These are phyloP conservation scores for Diplosphaera chodatii DNA, from an alignment of 139 green algal species.

Conservation along the genomic window DNA sequence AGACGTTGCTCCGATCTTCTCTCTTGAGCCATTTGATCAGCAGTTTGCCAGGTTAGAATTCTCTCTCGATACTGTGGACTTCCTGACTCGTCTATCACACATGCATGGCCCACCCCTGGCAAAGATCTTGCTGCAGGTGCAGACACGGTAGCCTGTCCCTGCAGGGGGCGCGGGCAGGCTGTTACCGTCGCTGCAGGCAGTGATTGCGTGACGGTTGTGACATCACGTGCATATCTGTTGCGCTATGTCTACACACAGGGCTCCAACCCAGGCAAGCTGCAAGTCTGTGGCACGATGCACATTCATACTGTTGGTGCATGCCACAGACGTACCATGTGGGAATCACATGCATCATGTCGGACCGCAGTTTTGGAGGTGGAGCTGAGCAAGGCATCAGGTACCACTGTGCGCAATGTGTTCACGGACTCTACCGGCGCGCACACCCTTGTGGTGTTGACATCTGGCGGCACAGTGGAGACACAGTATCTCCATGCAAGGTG, in stretches of 20 bases:
- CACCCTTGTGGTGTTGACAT: conserved; percentile 30
- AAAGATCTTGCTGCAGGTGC: neutral
- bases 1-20: conserved; percentile 9
- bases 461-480: conserved; percentile 26
- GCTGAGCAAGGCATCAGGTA: conserved; percentile 36
- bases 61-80: neutral
- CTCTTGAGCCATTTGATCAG: conserved; percentile 10
- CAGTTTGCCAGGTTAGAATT: conserved; percentile 11
- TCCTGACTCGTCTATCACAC: too few species aligned
- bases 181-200: conserved; percentile 39
- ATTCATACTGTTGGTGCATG: too few species aligned
- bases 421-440: conserved; percentile 50
- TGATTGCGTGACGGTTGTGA: conserved; percentile 67
- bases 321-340: too few species aligned
- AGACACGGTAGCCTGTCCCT: neutral
- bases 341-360: too few species aligned
- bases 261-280: conserved; percentile 14
- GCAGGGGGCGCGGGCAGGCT: conserved; percentile 50
- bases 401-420: conserved; percentile 35
- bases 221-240: conserved; percentile 61
- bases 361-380: conserved; percentile 45
- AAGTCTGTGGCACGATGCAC: neutral
- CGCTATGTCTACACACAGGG: conserved; percentile 56
- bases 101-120: neutral
- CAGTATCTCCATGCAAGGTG: conserved; percentile 40